Conservation (phyloP, 495 filamentous ascomycete species). For the Penicillium cosmopolitanum region DNA sequence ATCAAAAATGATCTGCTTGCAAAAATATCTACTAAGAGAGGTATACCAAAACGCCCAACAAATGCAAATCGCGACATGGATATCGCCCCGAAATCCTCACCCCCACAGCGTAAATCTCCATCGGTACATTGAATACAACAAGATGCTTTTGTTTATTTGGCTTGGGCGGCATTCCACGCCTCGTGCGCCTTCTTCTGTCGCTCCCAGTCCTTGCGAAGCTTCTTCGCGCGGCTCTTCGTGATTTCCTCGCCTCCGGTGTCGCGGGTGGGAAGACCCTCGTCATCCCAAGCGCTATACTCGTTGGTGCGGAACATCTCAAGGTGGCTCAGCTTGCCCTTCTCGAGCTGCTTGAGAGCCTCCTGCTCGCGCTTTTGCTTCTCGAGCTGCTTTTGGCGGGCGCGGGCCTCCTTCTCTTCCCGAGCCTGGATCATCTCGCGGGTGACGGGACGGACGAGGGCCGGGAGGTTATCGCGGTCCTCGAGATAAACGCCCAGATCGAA, state of each 20-base stretch:
- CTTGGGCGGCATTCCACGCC: conserved; percentile 53
- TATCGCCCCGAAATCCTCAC: neutral
- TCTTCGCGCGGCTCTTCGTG: conserved; percentile 79
- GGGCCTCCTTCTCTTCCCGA: conserved; percentile 66
- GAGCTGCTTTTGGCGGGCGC: conserved; percentile 56
- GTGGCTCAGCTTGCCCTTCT: conserved; percentile 72
- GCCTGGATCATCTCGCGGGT: conserved; percentile 72
- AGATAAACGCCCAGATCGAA: conserved; percentile 82
- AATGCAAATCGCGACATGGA: neutral
- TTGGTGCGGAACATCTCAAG: conserved; percentile 73
- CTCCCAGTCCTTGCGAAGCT: conserved; percentile 90
- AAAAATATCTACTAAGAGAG: neutral
- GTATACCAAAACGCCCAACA: conserved; percentile 2
- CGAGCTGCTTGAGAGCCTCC: conserved; percentile 59
- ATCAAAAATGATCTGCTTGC: neutral
- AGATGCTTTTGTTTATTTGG: conserved; percentile 25
- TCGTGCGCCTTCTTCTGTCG: conserved; percentile 88
- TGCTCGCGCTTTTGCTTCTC: conserved; percentile 61
- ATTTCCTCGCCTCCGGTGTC: conserved; percentile 77
- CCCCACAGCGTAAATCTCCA: neutral
- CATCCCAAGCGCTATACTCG: conserved; percentile 83
- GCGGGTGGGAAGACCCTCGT: conserved; percentile 79
- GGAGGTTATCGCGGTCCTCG: conserved; percentile 75
- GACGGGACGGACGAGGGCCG: conserved; percentile 84
- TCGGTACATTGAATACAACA: neutral